phyloP scores from a whole-genome alignment of 2,329 filamentous ascomycete species.

The Alternaria tenuissima region DNA sequence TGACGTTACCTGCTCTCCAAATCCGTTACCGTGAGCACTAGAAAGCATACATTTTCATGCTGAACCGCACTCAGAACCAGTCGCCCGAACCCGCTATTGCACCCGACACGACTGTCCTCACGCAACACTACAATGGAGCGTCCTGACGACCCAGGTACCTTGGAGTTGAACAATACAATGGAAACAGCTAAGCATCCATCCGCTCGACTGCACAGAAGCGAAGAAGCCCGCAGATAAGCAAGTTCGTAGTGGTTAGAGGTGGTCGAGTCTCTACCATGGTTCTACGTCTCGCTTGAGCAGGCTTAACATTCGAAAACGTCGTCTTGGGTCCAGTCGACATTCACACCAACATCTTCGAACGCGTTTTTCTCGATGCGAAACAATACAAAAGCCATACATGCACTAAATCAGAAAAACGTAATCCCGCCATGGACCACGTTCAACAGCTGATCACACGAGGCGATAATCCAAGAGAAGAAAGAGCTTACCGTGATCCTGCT shows the following conservation, averaged over 20 bases:
- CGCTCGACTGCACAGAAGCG: neutral
- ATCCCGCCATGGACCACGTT: neutral
- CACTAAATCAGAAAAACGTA: neutral
- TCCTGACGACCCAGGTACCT: neutral
- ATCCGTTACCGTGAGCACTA: neutral
- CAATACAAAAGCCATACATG: neutral
- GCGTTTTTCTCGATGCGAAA: neutral
- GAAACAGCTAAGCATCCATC: too few species aligned
- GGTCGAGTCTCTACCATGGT: conserved; percentile 7
- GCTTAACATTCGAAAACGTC: neutral
- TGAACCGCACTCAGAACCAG: neutral
- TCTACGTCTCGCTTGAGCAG: neutral
- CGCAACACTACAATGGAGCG: neutral
- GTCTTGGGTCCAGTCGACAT: too few species aligned
- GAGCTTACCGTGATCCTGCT: neutral
- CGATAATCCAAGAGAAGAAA: neutral
- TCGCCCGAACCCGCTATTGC: too few species aligned
- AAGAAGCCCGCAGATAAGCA: neutral
- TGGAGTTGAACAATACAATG: neutral
- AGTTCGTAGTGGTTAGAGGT: neutral
- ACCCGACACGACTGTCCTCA: neutral
- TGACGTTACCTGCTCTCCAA: neutral
- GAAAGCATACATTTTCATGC: neutral
- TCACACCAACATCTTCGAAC: neutral
- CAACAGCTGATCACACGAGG: neutral